Conservation (phyloP, 2,329 filamentous ascomycete genomes). For the Nectriaceae sp. region DNA sequence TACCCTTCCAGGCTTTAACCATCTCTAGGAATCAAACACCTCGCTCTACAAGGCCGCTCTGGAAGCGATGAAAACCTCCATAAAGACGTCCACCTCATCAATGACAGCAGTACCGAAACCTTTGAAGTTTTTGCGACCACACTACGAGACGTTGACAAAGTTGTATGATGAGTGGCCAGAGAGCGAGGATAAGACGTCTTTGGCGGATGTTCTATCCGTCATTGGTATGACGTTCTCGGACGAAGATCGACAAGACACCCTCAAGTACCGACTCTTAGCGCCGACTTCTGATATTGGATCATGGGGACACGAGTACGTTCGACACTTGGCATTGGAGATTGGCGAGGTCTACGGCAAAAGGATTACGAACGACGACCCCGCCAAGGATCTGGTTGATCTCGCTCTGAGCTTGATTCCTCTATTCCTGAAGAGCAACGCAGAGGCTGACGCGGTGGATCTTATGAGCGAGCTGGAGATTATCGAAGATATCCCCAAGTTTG, state of each 20-base stretch:
- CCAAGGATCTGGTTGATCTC: slow-evolving; percentile 82
- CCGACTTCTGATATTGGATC: slow-evolving; percentile 91
- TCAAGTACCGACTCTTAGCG: slow-evolving; percentile 91
- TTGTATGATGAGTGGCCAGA: slow-evolving; percentile 88
- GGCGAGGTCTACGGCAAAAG: slow-evolving; percentile 91
- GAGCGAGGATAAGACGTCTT: slow-evolving; percentile 80
- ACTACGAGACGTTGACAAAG: slow-evolving; percentile 87
- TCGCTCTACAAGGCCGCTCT: slow-evolving; percentile 89
- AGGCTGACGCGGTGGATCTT: slow-evolving; percentile 95
- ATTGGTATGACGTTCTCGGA: slow-evolving; percentile 99
- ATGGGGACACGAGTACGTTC: slow-evolving; percentile 98
- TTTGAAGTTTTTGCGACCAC: slow-evolving; percentile 94
- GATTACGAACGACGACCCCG: slow-evolving; percentile 80
- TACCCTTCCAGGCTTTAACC: slow-evolving; percentile 15
- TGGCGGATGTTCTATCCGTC: slow-evolving; percentile 95
- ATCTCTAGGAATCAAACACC: slow-evolving; percentile 74
- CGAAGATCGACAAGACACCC: slow-evolving; percentile 90
- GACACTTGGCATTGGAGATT: slow-evolving; percentile 93
- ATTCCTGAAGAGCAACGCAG: slow-evolving; percentile 95
- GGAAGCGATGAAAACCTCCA: slow-evolving; percentile 96
- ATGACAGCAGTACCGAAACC: slow-evolving; percentile 99
- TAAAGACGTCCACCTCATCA: slow-evolving; percentile 98
- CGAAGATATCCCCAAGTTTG: slow-evolving; percentile 81
- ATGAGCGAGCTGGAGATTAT: slow-evolving; percentile 98
- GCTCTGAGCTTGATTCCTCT: slow-evolving; percentile 85